Conservation (phyloP, 305 asterid genomes). For the Rubia peregrina region DNA sequence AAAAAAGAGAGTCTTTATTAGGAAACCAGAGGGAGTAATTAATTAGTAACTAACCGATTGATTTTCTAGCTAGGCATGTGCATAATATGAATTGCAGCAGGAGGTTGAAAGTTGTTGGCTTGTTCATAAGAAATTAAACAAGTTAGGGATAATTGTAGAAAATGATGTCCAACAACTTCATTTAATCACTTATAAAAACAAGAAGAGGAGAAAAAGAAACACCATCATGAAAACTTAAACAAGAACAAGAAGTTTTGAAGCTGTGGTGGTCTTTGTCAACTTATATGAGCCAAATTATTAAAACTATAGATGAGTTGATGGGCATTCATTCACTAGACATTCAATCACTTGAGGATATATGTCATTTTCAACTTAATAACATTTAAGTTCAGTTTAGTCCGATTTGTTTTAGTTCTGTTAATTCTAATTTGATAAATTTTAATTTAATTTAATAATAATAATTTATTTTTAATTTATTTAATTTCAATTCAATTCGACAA, state of each 20-base stretch:
- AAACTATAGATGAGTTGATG: not conserved
- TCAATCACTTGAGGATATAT: not conserved
- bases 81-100: not conserved
- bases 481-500: too few relatives aligned
- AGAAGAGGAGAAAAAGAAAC: not conserved
- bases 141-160: not conserved
- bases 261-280: not conserved
- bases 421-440: too few relatives aligned
- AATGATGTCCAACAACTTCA: not conserved
- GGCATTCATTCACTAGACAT: not conserved
- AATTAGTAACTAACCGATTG: not conserved
- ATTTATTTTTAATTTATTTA: too few relatives aligned
- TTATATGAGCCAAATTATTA: too few relatives aligned
- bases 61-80: not conserved
- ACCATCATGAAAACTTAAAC: not conserved
- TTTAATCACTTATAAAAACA: not conserved
- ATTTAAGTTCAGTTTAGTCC: too few relatives aligned
- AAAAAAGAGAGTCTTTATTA: too few relatives aligned
- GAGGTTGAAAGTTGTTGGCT: constrained; percentile 5
- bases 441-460: too few relatives aligned
- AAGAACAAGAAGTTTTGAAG: not conserved
- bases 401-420: too few relatives aligned
- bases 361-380: too few relatives aligned
- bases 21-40: too few relatives aligned
- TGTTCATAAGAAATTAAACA: not conserved